These are phyloP conservation scores for Hanseniaspora pseudoguilliermondii DNA, from an alignment of 805 yeast species.

Conservation along the genomic window DNA sequence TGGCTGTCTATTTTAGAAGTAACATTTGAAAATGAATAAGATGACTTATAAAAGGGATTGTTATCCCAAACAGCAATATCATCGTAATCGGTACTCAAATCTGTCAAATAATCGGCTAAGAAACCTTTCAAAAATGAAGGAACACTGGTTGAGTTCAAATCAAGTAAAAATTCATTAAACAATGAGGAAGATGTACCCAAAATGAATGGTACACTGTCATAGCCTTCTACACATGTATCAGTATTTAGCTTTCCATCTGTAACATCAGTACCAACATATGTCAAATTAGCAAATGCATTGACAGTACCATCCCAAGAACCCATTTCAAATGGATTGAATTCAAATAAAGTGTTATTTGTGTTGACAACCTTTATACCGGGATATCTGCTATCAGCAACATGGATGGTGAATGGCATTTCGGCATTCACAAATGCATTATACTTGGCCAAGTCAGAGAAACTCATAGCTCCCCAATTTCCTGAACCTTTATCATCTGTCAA, in stretches of 20 bases:
- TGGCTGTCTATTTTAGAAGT: slow-evolving; percentile 17
- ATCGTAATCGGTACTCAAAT: slow-evolving; percentile 37
- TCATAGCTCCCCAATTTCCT: slow-evolving; percentile 37
- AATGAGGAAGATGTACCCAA: slow-evolving; percentile 75
- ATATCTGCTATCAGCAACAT: slow-evolving; percentile 52
- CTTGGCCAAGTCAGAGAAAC: slow-evolving; percentile 32
- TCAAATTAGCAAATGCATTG: slow-evolving; percentile 48
- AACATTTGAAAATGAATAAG: slow-evolving; percentile 22
- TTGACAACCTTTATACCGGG: slow-evolving; percentile 45
- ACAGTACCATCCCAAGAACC: slow-evolving; percentile 83
- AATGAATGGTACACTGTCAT: slow-evolving; percentile 69
- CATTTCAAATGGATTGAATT: slow-evolving; percentile 53
- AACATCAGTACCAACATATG: slow-evolving; percentile 58
- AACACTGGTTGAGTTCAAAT: slow-evolving; percentile 40
- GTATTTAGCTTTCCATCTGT: slow-evolving; percentile 43
- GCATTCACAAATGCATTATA: slow-evolving; percentile 48
- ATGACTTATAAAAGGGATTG: slow-evolving; percentile 50
- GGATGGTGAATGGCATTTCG: slow-evolving; percentile 61
- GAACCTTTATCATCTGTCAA: slow-evolving; percentile 52
- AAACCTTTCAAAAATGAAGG: slow-evolving; percentile 35
- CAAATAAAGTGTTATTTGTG: slow-evolving; percentile 56
- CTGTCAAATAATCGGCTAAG: slow-evolving; percentile 32
- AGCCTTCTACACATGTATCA: slow-evolving; percentile 49
- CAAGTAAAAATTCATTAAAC: slow-evolving; percentile 55
- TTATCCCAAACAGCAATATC: slow-evolving; percentile 64